Percentiles rank a stretch among this genome's conserved stretches.
phyloP scores from a whole-genome alignment of 768 basidiomycete species.

The Naganishia friedmannii region DNA sequence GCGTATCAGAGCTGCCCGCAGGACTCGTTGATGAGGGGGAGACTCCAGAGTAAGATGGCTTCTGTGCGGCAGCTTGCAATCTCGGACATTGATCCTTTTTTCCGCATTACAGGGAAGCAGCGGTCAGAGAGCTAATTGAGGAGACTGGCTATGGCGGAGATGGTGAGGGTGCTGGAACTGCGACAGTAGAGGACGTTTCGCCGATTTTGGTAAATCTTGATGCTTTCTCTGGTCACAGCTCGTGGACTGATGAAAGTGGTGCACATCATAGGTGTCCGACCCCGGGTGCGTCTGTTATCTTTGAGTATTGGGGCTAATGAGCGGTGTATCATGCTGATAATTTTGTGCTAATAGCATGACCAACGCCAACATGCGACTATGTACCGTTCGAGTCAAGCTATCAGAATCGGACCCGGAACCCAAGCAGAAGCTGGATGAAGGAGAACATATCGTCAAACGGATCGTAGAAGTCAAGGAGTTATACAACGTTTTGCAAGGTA shows the following conservation, averaged over 20 bases:
- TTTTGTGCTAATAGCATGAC: conserved; percentile 59
- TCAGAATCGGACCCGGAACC: conserved; percentile 59
- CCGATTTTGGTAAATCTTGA: conserved; percentile 39
- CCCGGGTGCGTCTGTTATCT: conserved; percentile 13
- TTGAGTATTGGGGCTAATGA: neutral
- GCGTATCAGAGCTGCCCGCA: conserved; percentile 45
- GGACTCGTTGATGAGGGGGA: conserved; percentile 85
- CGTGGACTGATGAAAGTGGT: neutral
- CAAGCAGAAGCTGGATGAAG: conserved; percentile 72
- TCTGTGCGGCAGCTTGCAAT: neutral
- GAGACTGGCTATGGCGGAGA: conserved; percentile 71
- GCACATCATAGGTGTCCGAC: conserved; percentile 25
- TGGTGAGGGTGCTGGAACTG: conserved; percentile 52
- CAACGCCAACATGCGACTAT: conserved; percentile 86
- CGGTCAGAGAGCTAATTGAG: conserved; percentile 83
- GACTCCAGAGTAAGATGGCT: conserved; percentile 60
- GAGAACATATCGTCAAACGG: conserved; percentile 74
- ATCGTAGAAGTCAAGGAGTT: conserved; percentile 69
- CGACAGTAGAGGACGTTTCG: conserved; percentile 53
- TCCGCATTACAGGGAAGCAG: conserved; percentile 55
- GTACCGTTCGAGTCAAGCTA: conserved; percentile 64
- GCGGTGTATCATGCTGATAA: neutral
- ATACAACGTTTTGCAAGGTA: conserved; percentile 66
- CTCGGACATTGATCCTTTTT: neutral
- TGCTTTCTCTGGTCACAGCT: neutral